These are phyloP conservation scores for Phytophthora capsici DNA, from an alignment of 352 stramenopile genomes.

Conservation along the genomic window DNA sequence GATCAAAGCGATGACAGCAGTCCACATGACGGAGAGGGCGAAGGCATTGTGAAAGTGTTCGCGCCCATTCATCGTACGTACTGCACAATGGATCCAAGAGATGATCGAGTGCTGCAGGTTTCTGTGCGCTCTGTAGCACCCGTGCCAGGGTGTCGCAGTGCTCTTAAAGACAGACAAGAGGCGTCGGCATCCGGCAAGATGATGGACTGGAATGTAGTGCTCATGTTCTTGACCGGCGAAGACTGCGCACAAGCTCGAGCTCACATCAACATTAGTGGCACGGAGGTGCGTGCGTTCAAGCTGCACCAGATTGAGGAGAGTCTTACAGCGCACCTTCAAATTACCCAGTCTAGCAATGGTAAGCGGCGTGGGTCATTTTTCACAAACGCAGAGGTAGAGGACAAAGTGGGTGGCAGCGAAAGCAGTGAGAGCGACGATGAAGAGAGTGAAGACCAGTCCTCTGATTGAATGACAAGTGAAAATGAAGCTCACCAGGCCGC, in stretches of 20 bases:
- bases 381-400: conserved; percentile 13
- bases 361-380: conserved; percentile 40
- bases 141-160: conserved; percentile 68
- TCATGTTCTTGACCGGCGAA: conserved; percentile 69
- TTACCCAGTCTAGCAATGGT: conserved; percentile 52
- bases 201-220: conserved; percentile 62
- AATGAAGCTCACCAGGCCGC: conserved; percentile 14
- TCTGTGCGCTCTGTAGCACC: conserved; percentile 62
- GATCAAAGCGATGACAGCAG: conserved; percentile 36
- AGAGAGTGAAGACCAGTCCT: conserved; percentile 13
- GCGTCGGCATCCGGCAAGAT: conserved; percentile 30
- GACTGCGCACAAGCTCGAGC: conserved; percentile 73
- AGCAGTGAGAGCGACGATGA: background rate
- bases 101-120: conserved; percentile 76
- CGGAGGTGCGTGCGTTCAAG: conserved; percentile 82
- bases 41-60: conserved; percentile 67
- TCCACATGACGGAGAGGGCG: conserved; percentile 28
- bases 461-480: conserved; percentile 31
- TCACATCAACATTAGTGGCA: conserved; percentile 75
- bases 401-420: conserved; percentile 14
- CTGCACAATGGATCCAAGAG: conserved; percentile 68
- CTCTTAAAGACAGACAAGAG: conserved; percentile 45
- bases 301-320: conserved; percentile 79
- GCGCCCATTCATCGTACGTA: conserved; percentile 78
- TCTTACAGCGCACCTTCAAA: conserved; percentile 63